A percentile compares a stretch with the other conserved stretches of the same genome.
Conservation (phyloP, 257 asterid genomes). For the Solanum dulcamara region DNA sequence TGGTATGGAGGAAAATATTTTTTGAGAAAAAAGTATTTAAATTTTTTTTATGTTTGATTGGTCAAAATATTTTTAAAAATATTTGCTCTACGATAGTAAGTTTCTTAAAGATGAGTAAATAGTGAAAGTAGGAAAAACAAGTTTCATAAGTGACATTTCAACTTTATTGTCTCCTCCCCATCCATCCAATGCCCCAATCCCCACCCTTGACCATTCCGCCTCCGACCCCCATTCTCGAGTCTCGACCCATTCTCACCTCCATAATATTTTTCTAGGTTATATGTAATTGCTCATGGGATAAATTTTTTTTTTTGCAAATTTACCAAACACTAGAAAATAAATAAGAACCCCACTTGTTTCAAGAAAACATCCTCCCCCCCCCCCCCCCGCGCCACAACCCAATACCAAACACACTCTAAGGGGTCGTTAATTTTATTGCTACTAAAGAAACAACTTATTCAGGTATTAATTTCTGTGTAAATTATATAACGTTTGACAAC, state of each 20-base stretch:
- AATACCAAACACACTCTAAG: not conserved
- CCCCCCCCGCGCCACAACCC: too few relatives aligned
- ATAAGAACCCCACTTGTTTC: not conserved
- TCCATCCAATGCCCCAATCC: not conserved
- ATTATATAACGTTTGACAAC: too few relatives aligned
- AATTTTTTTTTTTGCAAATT: not conserved
- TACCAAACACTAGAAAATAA: not conserved
- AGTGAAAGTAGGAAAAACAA: not conserved
- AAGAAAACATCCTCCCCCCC: not conserved
- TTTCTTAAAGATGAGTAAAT: too few relatives aligned
- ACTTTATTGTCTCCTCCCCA: not conserved
- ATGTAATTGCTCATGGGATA: not conserved
- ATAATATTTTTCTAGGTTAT: not conserved
- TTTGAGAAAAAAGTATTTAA: too few relatives aligned
- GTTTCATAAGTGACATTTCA: not conserved
- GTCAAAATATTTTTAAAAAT: too few relatives aligned
- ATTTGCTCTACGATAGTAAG: too few relatives aligned
- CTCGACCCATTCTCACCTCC: not conserved
- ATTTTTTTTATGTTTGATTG: too few relatives aligned
- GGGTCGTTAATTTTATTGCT: not conserved
- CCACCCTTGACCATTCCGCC: not conserved
- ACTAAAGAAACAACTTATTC: too few relatives aligned
- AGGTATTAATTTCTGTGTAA: too few relatives aligned
- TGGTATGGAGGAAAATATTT: not conserved
- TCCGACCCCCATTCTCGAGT: not conserved